Conservation (phyloP, 1,139 yeast species). For the Blastobotrys persicus region DNA sequence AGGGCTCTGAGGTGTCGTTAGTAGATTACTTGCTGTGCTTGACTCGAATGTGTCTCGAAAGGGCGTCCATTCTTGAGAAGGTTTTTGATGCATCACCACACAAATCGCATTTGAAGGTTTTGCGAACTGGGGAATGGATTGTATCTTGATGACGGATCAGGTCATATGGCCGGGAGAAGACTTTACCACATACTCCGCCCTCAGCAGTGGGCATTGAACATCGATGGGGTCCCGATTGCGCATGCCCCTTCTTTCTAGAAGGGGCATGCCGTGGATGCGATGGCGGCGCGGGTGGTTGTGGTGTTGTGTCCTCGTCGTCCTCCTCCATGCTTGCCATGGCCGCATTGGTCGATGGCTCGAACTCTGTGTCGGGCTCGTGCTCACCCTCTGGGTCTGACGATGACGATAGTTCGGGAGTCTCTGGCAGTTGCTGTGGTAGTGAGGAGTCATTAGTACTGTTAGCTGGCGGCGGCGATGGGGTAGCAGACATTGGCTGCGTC, state of each 20-base stretch:
- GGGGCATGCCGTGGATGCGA: neutral
- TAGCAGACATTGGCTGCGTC: constrained; percentile 1
- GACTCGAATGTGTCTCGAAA: constrained; percentile 87
- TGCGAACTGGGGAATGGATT: constrained; percentile 85
- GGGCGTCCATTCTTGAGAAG: constrained; percentile 90
- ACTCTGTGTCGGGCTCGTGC: constrained; percentile 1
- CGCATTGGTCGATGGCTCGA: neutral
- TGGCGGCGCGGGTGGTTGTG: neutral
- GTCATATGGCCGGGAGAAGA: constrained; percentile 92
- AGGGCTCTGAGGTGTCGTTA: neutral
- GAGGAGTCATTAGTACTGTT: no score
- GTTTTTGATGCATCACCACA: constrained; percentile 77
- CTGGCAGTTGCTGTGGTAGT: neutral
- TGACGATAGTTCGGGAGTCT: no score
- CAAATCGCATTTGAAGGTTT: constrained; percentile 79
- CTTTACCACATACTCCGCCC: constrained; percentile 67
- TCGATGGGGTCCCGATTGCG: constrained; percentile 45
- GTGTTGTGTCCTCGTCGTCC: constrained; percentile 2
- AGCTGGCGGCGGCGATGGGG: constrained; percentile 7
- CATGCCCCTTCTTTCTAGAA: constrained; percentile 18
- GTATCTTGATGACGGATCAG: constrained; percentile 94
- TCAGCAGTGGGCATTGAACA: constrained; percentile 63
- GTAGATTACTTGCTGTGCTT: constrained; percentile 49
- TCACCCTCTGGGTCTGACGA: neutral
- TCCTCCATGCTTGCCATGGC: neutral